These are phyloP conservation scores for Daldinia sp. DNA, from an alignment of 2,329 filamentous ascomycete species.

Conservation along the genomic window DNA sequence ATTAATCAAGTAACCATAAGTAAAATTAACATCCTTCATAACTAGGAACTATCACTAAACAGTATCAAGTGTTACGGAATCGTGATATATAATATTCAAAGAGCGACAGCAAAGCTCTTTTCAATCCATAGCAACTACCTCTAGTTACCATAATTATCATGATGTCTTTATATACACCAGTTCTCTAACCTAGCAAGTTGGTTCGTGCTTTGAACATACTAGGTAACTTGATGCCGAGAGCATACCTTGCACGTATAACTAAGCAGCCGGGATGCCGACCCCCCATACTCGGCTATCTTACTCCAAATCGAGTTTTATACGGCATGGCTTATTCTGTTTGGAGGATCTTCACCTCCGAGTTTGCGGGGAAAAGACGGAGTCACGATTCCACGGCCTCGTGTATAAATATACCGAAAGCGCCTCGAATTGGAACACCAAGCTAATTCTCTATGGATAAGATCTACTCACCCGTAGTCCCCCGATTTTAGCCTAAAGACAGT, in stretches of 20 bases:
- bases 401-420: slow-evolving; percentile 33
- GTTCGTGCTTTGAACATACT: too few species aligned
- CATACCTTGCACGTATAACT: neutral
- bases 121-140: too few species aligned
- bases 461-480: slow-evolving; percentile 9
- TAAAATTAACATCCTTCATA: too few species aligned
- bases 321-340: slow-evolving; percentile 5
- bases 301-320: slow-evolving; percentile 22
- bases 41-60: too few species aligned
- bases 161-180: too few species aligned
- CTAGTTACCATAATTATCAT: too few species aligned
- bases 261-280: neutral
- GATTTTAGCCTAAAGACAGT: slow-evolving; percentile 38
- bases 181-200: too few species aligned
- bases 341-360: slow-evolving; percentile 64
- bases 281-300: slow-evolving; percentile 21
- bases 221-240: too few species aligned
- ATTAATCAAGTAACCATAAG: too few species aligned
- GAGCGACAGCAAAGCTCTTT: too few species aligned
- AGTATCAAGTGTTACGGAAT: too few species aligned
- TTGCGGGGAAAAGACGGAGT: slow-evolving; percentile 51
- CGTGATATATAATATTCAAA: too few species aligned
- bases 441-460: slow-evolving; percentile 24
- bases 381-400: slow-evolving; percentile 26
- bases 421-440: slow-evolving; percentile 12